These are phyloP conservation scores for Cordyceps pruinosa DNA, from an alignment of 2,329 filamentous ascomycete species.

Conservation along the genomic window DNA sequence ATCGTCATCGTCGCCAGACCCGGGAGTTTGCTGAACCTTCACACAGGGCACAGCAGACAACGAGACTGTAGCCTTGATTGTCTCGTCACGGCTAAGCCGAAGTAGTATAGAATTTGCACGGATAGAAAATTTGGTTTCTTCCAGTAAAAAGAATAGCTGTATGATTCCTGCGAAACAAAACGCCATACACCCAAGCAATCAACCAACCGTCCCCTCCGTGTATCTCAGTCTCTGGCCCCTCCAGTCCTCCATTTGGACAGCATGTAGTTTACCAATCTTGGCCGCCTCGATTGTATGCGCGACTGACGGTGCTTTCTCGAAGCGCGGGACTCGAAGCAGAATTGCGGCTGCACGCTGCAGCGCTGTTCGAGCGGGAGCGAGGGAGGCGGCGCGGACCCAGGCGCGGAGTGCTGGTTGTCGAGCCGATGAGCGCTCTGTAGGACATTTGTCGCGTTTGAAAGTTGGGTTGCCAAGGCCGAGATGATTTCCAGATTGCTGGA, in stretches of 20 bases:
- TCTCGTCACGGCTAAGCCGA: too few species aligned
- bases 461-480: conserved; percentile 1
- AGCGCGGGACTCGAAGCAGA: neutral
- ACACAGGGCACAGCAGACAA: too few species aligned
- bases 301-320: neutral
- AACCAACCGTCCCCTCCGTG: neutral
- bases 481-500: neutral
- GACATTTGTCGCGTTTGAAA: neutral
- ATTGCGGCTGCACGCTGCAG: neutral
- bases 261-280: neutral
- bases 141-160: neutral
- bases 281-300: neutral
- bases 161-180: neutral
- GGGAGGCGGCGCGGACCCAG: neutral
- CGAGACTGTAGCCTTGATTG: too few species aligned
- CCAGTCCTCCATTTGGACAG: conserved; percentile 9
- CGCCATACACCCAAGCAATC: neutral
- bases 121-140: neutral
- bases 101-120: too few species aligned
- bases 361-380: neutral
- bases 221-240: neutral
- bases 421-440: too few species aligned
- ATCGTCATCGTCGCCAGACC: too few species aligned
- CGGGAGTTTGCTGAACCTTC: too few species aligned
- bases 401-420: too few species aligned